These are phyloP conservation scores for Saccharomycopsis amapae DNA, from an alignment of 805 yeast genomes.

Conservation along the genomic window DNA sequence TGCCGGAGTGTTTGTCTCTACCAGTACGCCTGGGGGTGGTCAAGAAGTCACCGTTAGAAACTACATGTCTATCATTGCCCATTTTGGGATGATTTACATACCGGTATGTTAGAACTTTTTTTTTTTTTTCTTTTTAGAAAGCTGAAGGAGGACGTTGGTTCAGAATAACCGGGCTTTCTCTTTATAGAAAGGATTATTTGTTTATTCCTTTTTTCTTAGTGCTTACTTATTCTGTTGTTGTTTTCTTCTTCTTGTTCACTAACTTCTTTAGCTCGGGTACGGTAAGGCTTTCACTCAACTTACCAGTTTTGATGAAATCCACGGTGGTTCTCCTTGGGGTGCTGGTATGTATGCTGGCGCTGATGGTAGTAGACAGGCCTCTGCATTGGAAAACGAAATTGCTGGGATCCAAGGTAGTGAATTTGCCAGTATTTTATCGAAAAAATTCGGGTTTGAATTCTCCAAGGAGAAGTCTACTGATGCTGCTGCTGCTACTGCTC, in stretches of 20 bases:
- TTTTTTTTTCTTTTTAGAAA: too few species aligned
- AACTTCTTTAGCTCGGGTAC: too few species aligned
- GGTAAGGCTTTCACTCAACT: slow-evolving; percentile 47
- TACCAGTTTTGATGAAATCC: slow-evolving; percentile 52
- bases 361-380: slow-evolving; percentile 68
- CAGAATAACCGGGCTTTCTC: too few species aligned
- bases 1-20: slow-evolving; percentile 64
- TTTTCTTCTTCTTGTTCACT: too few species aligned
- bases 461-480: not conserved
- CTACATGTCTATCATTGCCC: slow-evolving; percentile 57
- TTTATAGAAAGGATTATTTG: too few species aligned
- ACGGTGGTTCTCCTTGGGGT: slow-evolving; percentile 84
- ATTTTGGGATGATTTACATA: slow-evolving; percentile 74
- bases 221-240: too few species aligned
- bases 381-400: slow-evolving; percentile 53
- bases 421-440: slow-evolving; percentile 36
- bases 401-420: slow-evolving; percentile 63
- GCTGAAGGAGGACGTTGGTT: too few species aligned
- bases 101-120: too few species aligned
- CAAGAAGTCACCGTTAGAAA: slow-evolving; percentile 67
- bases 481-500: too few species aligned
- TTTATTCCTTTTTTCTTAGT: too few species aligned
- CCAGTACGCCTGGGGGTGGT: slow-evolving; percentile 78
- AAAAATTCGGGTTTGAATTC: not conserved
- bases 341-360: slow-evolving; percentile 74